Percentiles rank a stretch among this genome's conserved stretches.
These are phyloP conservation scores for Paraleonurus japonicus DNA, from an alignment of 257 asterid genomes.

Conservation along the genomic window DNA sequence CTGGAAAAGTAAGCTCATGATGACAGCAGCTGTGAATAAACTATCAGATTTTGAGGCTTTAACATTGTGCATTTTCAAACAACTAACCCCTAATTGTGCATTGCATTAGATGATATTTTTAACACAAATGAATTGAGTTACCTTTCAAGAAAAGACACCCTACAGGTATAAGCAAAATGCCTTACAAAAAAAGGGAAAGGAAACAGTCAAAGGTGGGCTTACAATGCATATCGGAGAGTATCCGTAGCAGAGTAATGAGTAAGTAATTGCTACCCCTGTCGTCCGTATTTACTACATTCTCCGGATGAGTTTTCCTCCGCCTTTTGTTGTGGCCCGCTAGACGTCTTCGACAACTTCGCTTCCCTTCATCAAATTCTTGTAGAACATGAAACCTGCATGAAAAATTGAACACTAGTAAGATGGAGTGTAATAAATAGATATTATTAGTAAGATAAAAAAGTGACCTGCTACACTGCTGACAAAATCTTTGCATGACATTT, in stretches of 20 bases:
- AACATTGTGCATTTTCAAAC: background rate
- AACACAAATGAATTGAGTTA: background rate
- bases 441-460: background rate
- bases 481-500: conserved; percentile 77
- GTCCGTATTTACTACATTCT: conserved; percentile 48
- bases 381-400: conserved; percentile 77
- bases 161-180: conserved; percentile 9
- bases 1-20: conserved; percentile 1
- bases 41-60: conserved; percentile 1
- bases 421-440: background rate
- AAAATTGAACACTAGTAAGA: background rate
- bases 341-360: conserved; percentile 91
- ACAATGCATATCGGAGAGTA: conserved; percentile 82
- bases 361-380: conserved; percentile 94
- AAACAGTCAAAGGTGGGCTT: conserved; percentile 30
- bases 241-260: conserved; percentile 74
- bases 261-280: conserved; percentile 69
- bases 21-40: background rate
- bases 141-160: background rate
- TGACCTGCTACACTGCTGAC: conserved; percentile 99
- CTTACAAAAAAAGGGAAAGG: background rate
- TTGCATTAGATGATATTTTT: background rate
- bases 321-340: conserved; percentile 89
- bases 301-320: conserved; percentile 89
- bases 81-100: conserved; percentile 11